Evolutionary conservation across 805 yeast genomes (phyloP).

Genomic region (Ogataea paradorogensis): DNA sequence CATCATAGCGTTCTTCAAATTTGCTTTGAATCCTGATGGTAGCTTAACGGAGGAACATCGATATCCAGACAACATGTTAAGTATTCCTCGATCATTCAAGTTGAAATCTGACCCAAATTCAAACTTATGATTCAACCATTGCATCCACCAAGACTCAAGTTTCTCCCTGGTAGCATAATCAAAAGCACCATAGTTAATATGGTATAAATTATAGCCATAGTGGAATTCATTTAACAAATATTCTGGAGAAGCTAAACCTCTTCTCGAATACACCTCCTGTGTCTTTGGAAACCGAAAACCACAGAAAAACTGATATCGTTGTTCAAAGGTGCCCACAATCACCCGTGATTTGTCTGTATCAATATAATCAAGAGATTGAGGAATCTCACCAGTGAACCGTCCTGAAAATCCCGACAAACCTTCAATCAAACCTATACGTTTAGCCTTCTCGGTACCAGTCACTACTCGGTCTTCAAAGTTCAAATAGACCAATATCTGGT

Average conservation of each 20-base stretch:
- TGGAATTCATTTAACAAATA: slow-evolving; percentile 29
- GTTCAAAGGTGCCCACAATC: slow-evolving; percentile 30
- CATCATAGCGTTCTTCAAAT: slow-evolving; percentile 21
- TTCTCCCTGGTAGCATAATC: slow-evolving; percentile 7
- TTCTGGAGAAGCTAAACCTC: slow-evolving; percentile 35
- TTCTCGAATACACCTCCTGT: slow-evolving; percentile 16
- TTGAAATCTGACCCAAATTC: slow-evolving; percentile 25
- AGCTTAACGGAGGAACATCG: slow-evolving; percentile 29
- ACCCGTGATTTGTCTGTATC: slow-evolving; percentile 36
- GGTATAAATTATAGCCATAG: slow-evolving; percentile 34
- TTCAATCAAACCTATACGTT: slow-evolving; percentile 27
- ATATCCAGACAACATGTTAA: slow-evolving; percentile 30
- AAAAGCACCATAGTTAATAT: slow-evolving; percentile 33
- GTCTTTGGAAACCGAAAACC: slow-evolving; percentile 23
- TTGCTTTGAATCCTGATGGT: slow-evolving; percentile 32
- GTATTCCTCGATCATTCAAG: slow-evolving; percentile 33
- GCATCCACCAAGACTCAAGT: slow-evolving; percentile 36
- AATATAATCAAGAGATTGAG: slow-evolving; percentile 17
- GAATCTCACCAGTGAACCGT: slow-evolving; percentile 16
- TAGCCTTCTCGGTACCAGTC: slow-evolving; percentile 21
- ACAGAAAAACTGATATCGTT: slow-evolving; percentile 34
- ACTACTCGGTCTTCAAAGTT: slow-evolving; percentile 20
- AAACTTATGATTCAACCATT: slow-evolving; percentile 34
- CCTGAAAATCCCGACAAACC: slow-evolving; percentile 29
- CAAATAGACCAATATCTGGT: slow-evolving; percentile 27